phyloP scores from a whole-genome alignment of 106 monocot species.

The Platanthera guangdongensis region DNA sequence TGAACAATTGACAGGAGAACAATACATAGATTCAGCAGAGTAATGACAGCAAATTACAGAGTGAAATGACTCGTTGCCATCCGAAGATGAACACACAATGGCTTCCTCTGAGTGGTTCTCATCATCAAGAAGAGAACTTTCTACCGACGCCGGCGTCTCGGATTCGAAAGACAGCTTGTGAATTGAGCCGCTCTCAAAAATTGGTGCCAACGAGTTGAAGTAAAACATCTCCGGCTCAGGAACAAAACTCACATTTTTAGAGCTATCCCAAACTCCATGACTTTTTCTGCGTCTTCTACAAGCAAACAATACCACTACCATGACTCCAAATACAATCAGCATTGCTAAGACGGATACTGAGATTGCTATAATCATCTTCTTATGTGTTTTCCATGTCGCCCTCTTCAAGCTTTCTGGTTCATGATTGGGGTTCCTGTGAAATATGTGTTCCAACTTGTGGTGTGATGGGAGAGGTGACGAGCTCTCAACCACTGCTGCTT shows the following conservation, averaged over 20 bases:
- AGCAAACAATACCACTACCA: not conserved
- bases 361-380: constrained; percentile 1
- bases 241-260: constrained; percentile 49
- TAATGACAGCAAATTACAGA: constrained; percentile 23
- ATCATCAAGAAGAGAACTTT: not conserved
- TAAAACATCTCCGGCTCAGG: constrained; percentile 37
- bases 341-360: constrained; percentile 5
- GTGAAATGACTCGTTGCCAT: constrained; percentile 29
- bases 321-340: constrained; percentile 5
- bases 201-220: constrained; percentile 30
- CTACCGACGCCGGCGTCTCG: not conserved
- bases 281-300: constrained; percentile 17
- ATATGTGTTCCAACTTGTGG: constrained; percentile 8
- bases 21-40: not conserved
- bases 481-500: constrained; percentile 2
- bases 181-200: constrained; percentile 26
- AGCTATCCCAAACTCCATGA: not conserved
- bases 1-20: constrained; percentile 4
- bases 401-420: not conserved
- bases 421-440: not conserved
- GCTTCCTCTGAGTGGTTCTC: not conserved
- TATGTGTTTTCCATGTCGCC: not conserved
- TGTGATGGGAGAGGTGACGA: constrained; percentile 12
- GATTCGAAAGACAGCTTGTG: constrained; percentile 11
- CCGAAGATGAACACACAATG: not conserved